phyloP scores from a whole-genome alignment of 75 land plant genomes.

The Cunninghamia lanceolata region DNA sequence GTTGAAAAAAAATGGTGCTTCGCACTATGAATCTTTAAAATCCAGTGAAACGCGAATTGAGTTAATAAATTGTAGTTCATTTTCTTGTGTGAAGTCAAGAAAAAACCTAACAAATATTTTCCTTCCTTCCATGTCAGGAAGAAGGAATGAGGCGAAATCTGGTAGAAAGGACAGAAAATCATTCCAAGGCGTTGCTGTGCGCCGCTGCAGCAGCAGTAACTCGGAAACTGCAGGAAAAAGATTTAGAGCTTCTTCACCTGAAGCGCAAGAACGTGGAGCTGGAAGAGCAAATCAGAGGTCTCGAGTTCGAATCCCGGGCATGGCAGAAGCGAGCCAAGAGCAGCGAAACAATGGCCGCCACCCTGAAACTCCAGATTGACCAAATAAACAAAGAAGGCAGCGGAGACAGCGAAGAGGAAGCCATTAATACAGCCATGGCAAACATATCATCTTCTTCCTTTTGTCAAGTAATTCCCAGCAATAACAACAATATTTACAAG shows the following conservation, averaged over 20 bases:
- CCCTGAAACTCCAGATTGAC: conserved; percentile 38
- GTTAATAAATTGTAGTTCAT: no score
- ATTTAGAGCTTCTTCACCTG: conserved; percentile 28
- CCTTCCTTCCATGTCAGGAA: conserved; percentile 13
- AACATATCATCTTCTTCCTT: neutral
- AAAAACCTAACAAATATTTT: neutral
- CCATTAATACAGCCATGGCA: neutral
- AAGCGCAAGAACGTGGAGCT: conserved; percentile 37
- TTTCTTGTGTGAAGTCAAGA: neutral
- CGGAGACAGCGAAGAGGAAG: conserved; percentile 15
- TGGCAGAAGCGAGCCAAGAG: conserved; percentile 41
- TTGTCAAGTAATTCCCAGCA: neutral
- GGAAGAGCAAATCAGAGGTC: conserved; percentile 31
- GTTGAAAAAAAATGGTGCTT: neutral
- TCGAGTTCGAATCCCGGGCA: conserved; percentile 25
- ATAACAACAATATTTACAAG: neutral
- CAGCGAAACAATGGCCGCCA: conserved; percentile 26
- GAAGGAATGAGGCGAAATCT: conserved; percentile 23
- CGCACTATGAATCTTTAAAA: neutral
- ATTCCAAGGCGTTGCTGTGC: conserved; percentile 20
- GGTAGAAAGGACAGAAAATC: conserved; percentile 27
- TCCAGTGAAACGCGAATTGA: neutral
- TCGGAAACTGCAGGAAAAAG: conserved; percentile 39
- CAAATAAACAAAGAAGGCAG: conserved; percentile 14
- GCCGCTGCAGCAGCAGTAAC: conserved; percentile 19